Conservation (phyloP, 306 rosid species). For the Rubus parviflorus region DNA sequence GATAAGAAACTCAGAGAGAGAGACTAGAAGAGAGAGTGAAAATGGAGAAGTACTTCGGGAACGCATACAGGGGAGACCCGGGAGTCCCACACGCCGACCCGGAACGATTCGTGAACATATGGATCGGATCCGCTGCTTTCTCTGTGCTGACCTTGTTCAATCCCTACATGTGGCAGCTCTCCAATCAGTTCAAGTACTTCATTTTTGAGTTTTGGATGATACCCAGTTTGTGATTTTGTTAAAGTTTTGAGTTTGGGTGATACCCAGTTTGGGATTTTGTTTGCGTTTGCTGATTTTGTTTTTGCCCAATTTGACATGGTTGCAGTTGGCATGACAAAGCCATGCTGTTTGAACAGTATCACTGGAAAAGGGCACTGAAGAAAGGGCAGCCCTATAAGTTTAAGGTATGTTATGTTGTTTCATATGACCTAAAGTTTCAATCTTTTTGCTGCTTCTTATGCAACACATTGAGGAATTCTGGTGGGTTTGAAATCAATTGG, state of each 20-base stretch:
- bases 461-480: background rate
- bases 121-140: slow-evolving; percentile 72
- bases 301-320: slow-evolving; percentile 13
- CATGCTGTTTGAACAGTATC: slow-evolving; percentile 76
- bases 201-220: slow-evolving; percentile 2
- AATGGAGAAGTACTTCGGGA: slow-evolving; percentile 94
- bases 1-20: background rate
- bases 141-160: slow-evolving; percentile 46
- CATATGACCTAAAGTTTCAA: slow-evolving; percentile 1
- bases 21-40: background rate
- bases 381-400: slow-evolving; percentile 67
- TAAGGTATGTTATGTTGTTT: slow-evolving; percentile 43
- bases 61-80: slow-evolving; percentile 91
- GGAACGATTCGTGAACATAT: slow-evolving; percentile 60
- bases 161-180: slow-evolving; percentile 81
- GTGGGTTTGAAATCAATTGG: slow-evolving; percentile 7
- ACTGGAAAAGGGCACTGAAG: slow-evolving; percentile 76
- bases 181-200: slow-evolving; percentile 60
- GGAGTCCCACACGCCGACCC: slow-evolving; percentile 78
- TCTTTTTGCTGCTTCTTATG: background rate
- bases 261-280: slow-evolving; percentile 1
- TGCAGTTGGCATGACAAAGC: slow-evolving; percentile 93
- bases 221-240: slow-evolving; percentile 2
- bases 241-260: background rate
- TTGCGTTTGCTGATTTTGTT: too few species aligned